Evolutionary conservation across 2,329 filamentous ascomycete species (phyloP), one percentile per base, ranked within the genome.

Genomic region (Aspergillus ochraceoroseus): DNA sequence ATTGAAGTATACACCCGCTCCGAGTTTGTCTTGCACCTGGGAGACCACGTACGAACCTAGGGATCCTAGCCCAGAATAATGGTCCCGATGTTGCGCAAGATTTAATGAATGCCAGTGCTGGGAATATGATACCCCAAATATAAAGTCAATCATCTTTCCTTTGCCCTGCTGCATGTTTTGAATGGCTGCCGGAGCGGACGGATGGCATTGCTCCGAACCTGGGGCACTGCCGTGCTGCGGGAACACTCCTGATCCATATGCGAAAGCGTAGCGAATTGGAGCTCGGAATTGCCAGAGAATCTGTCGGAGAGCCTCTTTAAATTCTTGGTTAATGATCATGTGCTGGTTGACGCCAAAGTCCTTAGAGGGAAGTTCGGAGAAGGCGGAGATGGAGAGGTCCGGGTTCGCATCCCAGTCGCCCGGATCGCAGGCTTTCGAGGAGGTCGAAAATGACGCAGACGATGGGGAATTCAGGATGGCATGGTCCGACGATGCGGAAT

Each of bases 91-190:
- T 62, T 95, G 84, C 50, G 77, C 75, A 12, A 98, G 73, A 58
- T 98, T 98, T 46, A 98, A 74, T 22, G 85, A 89, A 67, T 98
- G 92, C 87, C 90, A 98, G 67, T 98, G 92, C 61, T 98, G 85
- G 1, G 85, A 87, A 64, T 94, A 87, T 1, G 86, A 87, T 7
- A 96, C 90, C 17, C 90, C 92, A 61, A 98, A 92, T 53, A 98
- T 94, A 62, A 98, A 95, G 67, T 98, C 92, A 49, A 98, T 94
- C 82, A 96, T 94, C 70, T 95, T 95, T 8, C 87, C 87, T 1
- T 82, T 81, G 19, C 87, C 86, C 55, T 87, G 82, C 65, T 96
- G 90, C 52, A 88, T 85, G 52, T 87, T 86, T 51, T 84, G 73
- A 5, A 96, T 82, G 1, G 87, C 86, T 37, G 80, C 73, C 1